A percentile compares a stretch with the other conserved stretches of the same genome.
Evolutionary conservation across 2,329 filamentous ascomycete genomes (phyloP).

Genomic region (Stagonosporopsis rhizophila): DNA sequence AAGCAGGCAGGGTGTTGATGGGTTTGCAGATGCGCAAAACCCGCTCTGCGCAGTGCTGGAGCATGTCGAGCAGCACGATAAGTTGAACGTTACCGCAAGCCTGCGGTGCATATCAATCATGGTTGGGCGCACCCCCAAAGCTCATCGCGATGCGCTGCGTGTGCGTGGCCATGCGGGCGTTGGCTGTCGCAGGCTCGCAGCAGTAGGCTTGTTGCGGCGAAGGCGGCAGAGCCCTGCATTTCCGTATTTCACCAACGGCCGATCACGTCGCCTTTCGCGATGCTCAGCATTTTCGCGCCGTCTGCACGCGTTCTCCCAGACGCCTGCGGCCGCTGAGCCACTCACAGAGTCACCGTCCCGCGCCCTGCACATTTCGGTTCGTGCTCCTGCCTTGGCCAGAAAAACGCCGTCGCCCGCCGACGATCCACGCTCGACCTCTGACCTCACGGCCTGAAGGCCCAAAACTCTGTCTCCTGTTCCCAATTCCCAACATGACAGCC

Average conservation of each 20-base stretch:
- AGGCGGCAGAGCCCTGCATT: constrained; percentile 4
- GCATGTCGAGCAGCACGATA: neutral
- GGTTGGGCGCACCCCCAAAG: neutral
- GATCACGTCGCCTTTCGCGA: constrained; percentile 16
- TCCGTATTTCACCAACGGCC: constrained; percentile 16
- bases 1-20: neutral
- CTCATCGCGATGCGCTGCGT: constrained; percentile 4
- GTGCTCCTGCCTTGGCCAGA: constrained; percentile 16
- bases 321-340: constrained; percentile 8
- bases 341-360: constrained; percentile 11
- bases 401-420: constrained; percentile 10
- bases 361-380: constrained; percentile 13
- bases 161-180: neutral
- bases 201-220: constrained; percentile 11
- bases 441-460: constrained; percentile 14
- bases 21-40: neutral
- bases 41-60: no score
- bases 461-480: constrained; percentile 22
- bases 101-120: neutral
- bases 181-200: constrained; percentile 1
- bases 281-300: constrained; percentile 11
- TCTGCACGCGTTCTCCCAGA: constrained; percentile 2
- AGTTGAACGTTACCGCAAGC: constrained; percentile 12
- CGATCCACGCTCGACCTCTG: constrained; percentile 10
- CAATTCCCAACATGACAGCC: constrained; percentile 15